Conservation (phyloP, 176 grass and related monocot genomes). For the Hsuehochloa calcarea region DNA sequence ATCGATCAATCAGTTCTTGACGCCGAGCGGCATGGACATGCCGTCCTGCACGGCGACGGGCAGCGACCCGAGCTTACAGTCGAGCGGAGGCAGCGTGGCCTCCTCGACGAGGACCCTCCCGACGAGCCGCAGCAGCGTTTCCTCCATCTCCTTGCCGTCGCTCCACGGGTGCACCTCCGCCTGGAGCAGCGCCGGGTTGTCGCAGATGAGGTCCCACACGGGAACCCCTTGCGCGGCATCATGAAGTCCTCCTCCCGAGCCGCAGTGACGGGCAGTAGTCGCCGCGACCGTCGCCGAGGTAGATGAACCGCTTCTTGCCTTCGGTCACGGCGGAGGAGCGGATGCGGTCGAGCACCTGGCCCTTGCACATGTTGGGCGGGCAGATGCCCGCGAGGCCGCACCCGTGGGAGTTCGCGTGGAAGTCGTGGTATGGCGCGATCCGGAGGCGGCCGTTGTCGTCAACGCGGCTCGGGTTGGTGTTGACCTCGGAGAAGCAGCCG, state of each 20-base stretch:
- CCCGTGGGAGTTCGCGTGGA: conserved; percentile 52
- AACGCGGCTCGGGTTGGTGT: conserved; percentile 71
- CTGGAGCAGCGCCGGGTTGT: conserved; percentile 47
- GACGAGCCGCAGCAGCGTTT: conserved; percentile 55
- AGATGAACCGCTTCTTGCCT: conserved; percentile 55
- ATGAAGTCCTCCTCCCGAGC: conserved; percentile 54
- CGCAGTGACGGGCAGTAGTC: conserved; percentile 82
- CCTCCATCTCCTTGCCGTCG: conserved; percentile 55
- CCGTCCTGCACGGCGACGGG: conserved; percentile 46
- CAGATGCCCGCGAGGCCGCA: conserved; percentile 53
- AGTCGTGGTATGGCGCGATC: conserved; percentile 63
- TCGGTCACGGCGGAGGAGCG: neutral
- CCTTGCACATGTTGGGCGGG: conserved; percentile 99
- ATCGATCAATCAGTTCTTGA: conserved; percentile 45
- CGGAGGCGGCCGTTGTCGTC: conserved; percentile 60
- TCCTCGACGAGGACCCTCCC: conserved; percentile 34
- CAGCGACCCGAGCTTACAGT: conserved; percentile 61
- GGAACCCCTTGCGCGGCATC: conserved; percentile 72
- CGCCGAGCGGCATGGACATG: conserved; percentile 51
- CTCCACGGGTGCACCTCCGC: conserved; percentile 77
- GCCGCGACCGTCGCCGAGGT: conserved; percentile 79
- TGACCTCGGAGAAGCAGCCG: conserved; percentile 74
- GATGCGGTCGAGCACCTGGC: conserved; percentile 56
- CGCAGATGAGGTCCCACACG: conserved; percentile 71
- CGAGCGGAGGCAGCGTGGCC: conserved; percentile 2